Base-by-base conservation (phyloP, 306 rosid genomes). In the Quercus gilva region DNA sequence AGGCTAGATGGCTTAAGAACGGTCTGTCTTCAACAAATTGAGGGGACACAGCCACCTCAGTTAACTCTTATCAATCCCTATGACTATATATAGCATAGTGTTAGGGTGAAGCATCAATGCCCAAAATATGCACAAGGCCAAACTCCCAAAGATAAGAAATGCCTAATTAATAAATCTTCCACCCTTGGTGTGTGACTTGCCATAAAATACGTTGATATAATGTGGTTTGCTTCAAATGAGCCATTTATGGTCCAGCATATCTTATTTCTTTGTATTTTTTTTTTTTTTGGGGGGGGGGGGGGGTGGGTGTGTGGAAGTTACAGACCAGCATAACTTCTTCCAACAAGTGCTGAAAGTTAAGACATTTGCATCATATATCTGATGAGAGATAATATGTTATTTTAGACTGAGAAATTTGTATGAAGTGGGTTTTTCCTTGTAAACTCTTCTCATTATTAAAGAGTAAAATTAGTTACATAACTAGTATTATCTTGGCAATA, bases 61-160 rank as follows among this genome's bases (percentile, higher is more conserved):
- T n/a, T 49, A 65, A 75, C 61, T 61, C 75, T 68, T 41, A 37
- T 75, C 55, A 43, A 74, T 78, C 41, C 69, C 74, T 61, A 26
- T 19, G 25, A 19, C 26, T 18, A 13, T 58, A 20, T 25, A 29
- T 75, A 23, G 53, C 56, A 55, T 74, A 60, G 21, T 14, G 59
- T 76, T 26, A 17, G 7, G 26, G 65, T n/a, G 59, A 72, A 69
- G 17, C 37, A 41, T 79, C 72, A 55, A 53, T 43, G 4, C 55
- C 29, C 15, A 75, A 79, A 55, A 58, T 18, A 20, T 41, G 51
- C 78, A 63, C 29, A 9, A 74, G 28, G 53, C 21, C 73, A 33
- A 41, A 68, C 52, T 41, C 73, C 53, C 26, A 33, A 18, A 19
- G 6, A 33, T 41, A 15, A 13, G 21, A 63, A 28, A 63, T 6